Base-by-base conservation (phyloP, 208 protist species). In the Herpetomonas samuelpessoai region DNA sequence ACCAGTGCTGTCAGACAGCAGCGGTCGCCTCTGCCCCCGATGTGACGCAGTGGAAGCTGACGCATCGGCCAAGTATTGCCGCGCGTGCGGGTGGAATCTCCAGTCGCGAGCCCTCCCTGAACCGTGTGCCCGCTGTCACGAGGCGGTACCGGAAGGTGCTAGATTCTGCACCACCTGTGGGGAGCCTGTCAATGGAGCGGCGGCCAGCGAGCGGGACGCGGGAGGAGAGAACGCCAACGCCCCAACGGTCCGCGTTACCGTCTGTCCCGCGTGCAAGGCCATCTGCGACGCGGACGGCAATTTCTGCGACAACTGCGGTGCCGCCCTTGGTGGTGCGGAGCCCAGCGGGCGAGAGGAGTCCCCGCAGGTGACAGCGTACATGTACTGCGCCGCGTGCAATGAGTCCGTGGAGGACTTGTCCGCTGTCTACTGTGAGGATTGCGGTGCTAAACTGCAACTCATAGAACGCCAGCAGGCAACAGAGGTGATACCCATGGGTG, bases 231-330 rank as follows among this genome's bases (percentile, higher is more conserved):
- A 86, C 57, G 62, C 65, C 21, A 79, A 80, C 31, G 73, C 67
- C 2, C 62, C 80, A 14, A 74, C 81, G 10, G 58, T 79, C 39
- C 85, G 81, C 10, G 47, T 84, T 30, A 52, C 71, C 2, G 47
- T 68, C 14, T 92, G 88, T 53, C 80, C 82, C 6, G 83, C 79
- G 19, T 92, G 88, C 64, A 51, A 83, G 59, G 83, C 75, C 0
- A 29, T 91, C 39, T 90, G 81, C 61, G 83, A 88, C 62, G 86
- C 73, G 3, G 89, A 92, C 71, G 82, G 77, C 31, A 91, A 93
- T 69, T 91, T 93, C 59, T 91, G 89, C 51, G 86, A 91, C 61
- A 91, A 89, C 66, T 92, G 86, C 72, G 89, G 86, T 41, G 89
- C 75, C 2, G 83, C 74, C 1, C 57, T 92, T 10, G 83, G 79